Conservation (phyloP, 2,329 filamentous ascomycete species). For the Diaporthe longicolla region DNA sequence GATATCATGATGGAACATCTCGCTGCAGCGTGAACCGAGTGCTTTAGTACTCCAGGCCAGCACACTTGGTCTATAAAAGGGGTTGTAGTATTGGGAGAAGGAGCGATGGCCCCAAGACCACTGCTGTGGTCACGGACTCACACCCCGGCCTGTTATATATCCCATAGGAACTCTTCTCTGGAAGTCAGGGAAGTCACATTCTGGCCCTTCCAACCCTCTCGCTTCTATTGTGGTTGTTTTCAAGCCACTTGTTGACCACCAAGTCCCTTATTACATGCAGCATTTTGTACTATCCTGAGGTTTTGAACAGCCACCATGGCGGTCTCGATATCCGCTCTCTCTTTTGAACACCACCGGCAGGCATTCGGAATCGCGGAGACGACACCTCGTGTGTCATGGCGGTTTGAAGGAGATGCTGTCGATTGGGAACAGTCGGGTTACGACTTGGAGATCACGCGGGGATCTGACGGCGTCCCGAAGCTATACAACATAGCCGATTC, state of each 20-base stretch:
- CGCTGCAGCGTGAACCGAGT: neutral
- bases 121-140: neutral
- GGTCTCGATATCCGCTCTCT: constrained; percentile 41
- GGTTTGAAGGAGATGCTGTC: constrained; percentile 30
- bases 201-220: neutral
- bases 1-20: constrained; percentile 24
- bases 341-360: constrained; percentile 32
- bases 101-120: neutral
- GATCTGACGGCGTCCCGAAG: constrained; percentile 5
- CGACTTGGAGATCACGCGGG: constrained; percentile 27
- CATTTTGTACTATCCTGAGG: neutral
- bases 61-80: neutral
- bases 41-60: neutral
- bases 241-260: neutral
- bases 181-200: neutral
- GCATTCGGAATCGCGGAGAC: constrained; percentile 33
- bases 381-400: constrained; percentile 40
- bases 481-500: constrained; percentile 24
- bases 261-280: neutral
- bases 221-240: neutral
- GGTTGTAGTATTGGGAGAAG: neutral
- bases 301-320: constrained; percentile 27
- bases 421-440: constrained; percentile 36
- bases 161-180: neutral
- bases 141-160: too few species aligned